These are phyloP conservation scores for Dioscorea zingiberensis DNA, from an alignment of 106 monocot species.

Conservation along the genomic window DNA sequence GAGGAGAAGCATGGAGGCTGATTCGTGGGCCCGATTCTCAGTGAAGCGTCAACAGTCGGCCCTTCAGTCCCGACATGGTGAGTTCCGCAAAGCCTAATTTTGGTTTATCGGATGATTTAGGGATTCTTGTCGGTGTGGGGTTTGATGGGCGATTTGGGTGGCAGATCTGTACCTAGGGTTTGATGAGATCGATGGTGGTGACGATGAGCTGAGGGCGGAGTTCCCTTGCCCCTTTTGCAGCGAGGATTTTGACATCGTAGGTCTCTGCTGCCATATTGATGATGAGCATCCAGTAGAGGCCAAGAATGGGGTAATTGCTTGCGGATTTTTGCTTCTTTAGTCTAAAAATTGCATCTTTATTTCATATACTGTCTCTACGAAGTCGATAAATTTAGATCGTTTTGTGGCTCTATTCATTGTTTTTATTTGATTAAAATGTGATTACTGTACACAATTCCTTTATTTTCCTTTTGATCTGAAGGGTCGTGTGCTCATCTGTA, in stretches of 20 bases:
- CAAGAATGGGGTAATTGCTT: slow-evolving; percentile 26
- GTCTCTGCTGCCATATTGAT: slow-evolving; percentile 41
- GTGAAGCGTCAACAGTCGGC: slow-evolving; percentile 18
- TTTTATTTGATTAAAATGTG: too few species aligned
- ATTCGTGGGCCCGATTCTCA: slow-evolving; percentile 24
- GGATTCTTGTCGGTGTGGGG: neutral
- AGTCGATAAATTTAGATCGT: too few species aligned
- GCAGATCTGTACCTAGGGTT: slow-evolving; percentile 21
- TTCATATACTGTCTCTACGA: too few species aligned
- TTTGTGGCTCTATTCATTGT: too few species aligned
- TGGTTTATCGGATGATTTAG: neutral
- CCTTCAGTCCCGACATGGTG: slow-evolving; percentile 31
- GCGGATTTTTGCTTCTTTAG: too few species aligned
- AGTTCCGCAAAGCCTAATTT: neutral
- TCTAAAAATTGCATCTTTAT: too few species aligned
- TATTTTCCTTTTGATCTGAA: too few species aligned
- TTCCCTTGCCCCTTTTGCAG: slow-evolving; percentile 26
- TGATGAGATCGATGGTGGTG: slow-evolving; percentile 21
- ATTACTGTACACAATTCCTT: too few species aligned
- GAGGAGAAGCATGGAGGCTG: slow-evolving; percentile 12
- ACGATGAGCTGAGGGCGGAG: slow-evolving; percentile 19
- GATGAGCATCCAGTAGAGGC: slow-evolving; percentile 33
- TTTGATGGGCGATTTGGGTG: neutral
- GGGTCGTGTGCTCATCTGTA: too few species aligned
- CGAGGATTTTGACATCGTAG: slow-evolving; percentile 28